phyloP scores from a whole-genome alignment of 1,139 yeast species.

The Nakaseomyces nivariensis region DNA sequence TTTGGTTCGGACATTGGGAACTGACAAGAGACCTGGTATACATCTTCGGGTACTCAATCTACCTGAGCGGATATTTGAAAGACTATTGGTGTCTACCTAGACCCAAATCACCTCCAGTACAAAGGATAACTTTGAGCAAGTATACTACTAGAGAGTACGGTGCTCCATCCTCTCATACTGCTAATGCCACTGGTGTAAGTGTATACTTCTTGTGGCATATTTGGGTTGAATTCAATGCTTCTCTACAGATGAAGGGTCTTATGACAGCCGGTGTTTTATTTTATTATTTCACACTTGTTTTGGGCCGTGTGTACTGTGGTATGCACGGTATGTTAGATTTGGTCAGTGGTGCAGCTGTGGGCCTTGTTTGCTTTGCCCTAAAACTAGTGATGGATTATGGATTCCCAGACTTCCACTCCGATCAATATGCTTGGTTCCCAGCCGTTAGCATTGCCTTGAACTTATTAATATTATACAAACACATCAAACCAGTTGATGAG shows the following conservation, averaged over 20 bases:
- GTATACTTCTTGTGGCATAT: slow-evolving; percentile 15
- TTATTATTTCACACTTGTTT: slow-evolving; percentile 57
- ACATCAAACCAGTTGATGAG: slow-evolving; percentile 80
- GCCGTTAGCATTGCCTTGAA: slow-evolving; percentile 35
- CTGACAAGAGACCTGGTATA: slow-evolving; percentile 62
- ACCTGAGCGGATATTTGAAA: slow-evolving; percentile 63
- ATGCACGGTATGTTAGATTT: slow-evolving; percentile 93
- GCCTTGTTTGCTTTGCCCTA: slow-evolving; percentile 38
- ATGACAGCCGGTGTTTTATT: slow-evolving; percentile 22
- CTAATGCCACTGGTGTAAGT: slow-evolving; percentile 81
- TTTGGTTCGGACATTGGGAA: slow-evolving; percentile 65
- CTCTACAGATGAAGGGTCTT: slow-evolving; percentile 7
- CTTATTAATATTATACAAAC: slow-evolving; percentile 47
- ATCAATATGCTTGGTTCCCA: slow-evolving; percentile 31
- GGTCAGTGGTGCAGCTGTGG: slow-evolving; percentile 54
- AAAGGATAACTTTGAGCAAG: slow-evolving; percentile 78
- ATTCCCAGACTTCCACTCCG: slow-evolving; percentile 11
- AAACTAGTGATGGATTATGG: slow-evolving; percentile 27
- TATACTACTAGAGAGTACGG: slow-evolving; percentile 92
- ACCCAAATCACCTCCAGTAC: slow-evolving; percentile 86
- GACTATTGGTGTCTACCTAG: slow-evolving; percentile 86
- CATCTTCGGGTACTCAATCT: slow-evolving; percentile 79
- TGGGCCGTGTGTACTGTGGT: slow-evolving; percentile 88
- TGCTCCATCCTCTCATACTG: slow-evolving; percentile 86
- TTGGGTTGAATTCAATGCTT: slow-evolving; percentile 7